Evolutionary conservation across 495 filamentous ascomycete genomes (phyloP).

Genomic region (Rostrohypoxylon terebratum): DNA sequence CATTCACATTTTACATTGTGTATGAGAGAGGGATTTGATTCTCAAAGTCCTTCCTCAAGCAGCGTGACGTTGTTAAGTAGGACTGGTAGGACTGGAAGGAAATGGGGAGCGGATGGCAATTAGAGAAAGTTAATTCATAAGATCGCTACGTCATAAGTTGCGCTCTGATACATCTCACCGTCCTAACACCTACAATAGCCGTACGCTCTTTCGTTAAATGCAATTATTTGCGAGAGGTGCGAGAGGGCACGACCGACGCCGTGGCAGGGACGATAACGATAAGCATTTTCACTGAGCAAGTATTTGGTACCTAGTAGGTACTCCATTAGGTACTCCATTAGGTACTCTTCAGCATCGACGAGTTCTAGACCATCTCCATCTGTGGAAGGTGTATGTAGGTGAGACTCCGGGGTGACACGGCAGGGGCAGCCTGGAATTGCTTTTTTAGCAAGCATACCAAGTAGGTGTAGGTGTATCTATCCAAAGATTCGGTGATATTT

Average conservation of each 20-base stretch:
- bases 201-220: background rate
- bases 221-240: slow-evolving; percentile 11
- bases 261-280: slow-evolving; percentile 11
- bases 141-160: slow-evolving; percentile 35
- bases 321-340: no score
- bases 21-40: slow-evolving; percentile 13
- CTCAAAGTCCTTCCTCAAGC: slow-evolving; percentile 39
- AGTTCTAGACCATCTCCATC: background rate
- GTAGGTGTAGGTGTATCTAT: background rate
- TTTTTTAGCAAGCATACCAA: background rate
- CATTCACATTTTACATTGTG: background rate
- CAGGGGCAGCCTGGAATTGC: background rate
- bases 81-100: slow-evolving; percentile 32
- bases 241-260: background rate
- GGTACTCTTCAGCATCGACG: background rate
- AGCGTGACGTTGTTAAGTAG: slow-evolving; percentile 34
- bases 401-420: background rate
- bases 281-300: background rate
- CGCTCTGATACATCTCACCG: background rate
- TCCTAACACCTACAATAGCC: slow-evolving; percentile 18
- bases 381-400: background rate
- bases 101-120: background rate
- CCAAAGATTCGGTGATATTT: background rate
- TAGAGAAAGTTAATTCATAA: slow-evolving; percentile 5
- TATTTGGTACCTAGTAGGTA: no score